A percentile compares a stretch with the other conserved stretches of the same genome.
phyloP scores from a whole-genome alignment of 1,139 yeast genomes.

The Lodderomyces margitis region DNA sequence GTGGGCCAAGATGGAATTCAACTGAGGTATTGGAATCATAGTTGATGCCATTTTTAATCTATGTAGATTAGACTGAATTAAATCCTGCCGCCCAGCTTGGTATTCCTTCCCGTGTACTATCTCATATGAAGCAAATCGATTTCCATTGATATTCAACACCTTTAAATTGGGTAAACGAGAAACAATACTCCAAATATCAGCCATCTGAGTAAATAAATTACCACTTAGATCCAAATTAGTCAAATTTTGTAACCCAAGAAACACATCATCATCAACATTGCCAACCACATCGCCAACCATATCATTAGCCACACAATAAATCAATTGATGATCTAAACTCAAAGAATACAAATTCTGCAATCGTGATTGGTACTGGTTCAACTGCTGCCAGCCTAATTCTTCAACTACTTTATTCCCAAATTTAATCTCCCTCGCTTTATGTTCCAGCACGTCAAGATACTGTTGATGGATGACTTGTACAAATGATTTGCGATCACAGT shows the following conservation, averaged over 20 bases:
- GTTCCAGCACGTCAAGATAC: conserved; percentile 26
- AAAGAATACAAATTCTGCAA: conserved; percentile 45
- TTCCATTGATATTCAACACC: conserved; percentile 61
- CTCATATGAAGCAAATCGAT: conserved; percentile 36
- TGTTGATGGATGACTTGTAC: conserved; percentile 50
- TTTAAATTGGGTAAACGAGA: conserved; percentile 33
- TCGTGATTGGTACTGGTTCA: conserved; percentile 47
- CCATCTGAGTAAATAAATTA: conserved; percentile 51
- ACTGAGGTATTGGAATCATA: conserved; percentile 21
- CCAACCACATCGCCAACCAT: conserved; percentile 5
- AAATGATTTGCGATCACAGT: conserved; percentile 29
- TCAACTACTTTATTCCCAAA: conserved; percentile 60
- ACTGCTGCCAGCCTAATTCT: conserved; percentile 62
- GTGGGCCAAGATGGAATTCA: conserved; percentile 21
- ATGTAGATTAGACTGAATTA: conserved; percentile 20
- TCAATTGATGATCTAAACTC: conserved; percentile 44
- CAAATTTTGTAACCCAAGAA: conserved; percentile 24
- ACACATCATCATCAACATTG: conserved; percentile 7
- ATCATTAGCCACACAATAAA: conserved; percentile 18
- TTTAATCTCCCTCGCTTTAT: conserved; percentile 22
- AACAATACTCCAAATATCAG: conserved; percentile 38
- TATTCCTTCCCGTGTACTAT: conserved; percentile 18
- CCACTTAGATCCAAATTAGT: conserved; percentile 57
- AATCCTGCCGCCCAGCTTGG: too few species aligned
- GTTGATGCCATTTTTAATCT: conserved; percentile 33